A percentile compares a stretch with the other conserved stretches of the same genome.
Conservation (phyloP, 305 asterid genomes). For the Nicotiana rustica region DNA sequence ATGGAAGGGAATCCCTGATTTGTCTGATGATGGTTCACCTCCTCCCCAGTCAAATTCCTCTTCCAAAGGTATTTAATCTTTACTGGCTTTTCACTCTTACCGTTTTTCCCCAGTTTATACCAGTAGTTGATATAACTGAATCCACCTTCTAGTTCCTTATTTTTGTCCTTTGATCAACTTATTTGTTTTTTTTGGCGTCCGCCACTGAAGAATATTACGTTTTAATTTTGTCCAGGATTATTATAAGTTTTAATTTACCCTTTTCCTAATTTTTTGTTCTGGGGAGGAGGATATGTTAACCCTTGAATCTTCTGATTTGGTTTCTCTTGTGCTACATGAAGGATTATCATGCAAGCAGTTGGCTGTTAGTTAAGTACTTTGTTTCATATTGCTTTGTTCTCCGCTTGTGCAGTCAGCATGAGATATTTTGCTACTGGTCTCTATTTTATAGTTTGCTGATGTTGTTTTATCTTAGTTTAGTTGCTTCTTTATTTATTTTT, state of each 20-base stretch:
- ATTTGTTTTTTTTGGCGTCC: neutral
- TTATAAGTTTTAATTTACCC: neutral
- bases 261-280: neutral
- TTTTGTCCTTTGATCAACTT: neutral
- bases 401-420: neutral
- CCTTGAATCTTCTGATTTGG: slow-evolving; percentile 10
- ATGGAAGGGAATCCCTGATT: slow-evolving; percentile 90
- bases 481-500: slow-evolving; percentile 10
- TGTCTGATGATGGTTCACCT: slow-evolving; percentile 53
- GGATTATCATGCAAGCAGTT: neutral
- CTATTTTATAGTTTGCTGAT: neutral
- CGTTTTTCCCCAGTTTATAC: neutral
- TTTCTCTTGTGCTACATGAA: too few relatives aligned
- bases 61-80: slow-evolving; percentile 58
- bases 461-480: slow-evolving; percentile 13
- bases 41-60: slow-evolving; percentile 60
- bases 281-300: neutral
- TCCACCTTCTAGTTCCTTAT: neutral
- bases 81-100: neutral
- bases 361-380: neutral
- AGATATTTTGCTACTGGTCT: slow-evolving; percentile 10
- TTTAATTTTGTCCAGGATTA: neutral
- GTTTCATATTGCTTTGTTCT: neutral
- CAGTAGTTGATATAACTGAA: neutral
- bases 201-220: neutral